Conservation (phyloP, 805 yeast genomes). For the Ogataea trehaloabstinens region DNA sequence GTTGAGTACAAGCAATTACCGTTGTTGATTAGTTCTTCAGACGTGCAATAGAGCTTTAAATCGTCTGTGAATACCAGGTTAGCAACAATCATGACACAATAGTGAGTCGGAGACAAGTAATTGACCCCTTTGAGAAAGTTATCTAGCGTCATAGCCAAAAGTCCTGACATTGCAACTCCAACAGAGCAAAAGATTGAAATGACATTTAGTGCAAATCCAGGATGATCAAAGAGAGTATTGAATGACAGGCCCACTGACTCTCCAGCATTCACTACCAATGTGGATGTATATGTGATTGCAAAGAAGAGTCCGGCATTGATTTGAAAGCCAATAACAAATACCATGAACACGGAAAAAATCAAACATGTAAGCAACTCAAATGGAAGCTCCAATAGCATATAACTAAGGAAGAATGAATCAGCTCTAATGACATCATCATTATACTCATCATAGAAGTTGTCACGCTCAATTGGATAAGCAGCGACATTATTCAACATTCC, state of each 20-base stretch:
- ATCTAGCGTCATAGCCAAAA: conserved; percentile 77
- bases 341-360: conserved; percentile 59
- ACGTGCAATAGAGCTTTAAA: conserved; percentile 48
- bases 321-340: conserved; percentile 72
- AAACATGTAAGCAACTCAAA: conserved; percentile 60
- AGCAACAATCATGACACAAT: conserved; percentile 60
- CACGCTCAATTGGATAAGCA: conserved; percentile 69
- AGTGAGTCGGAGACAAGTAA: conserved; percentile 75
- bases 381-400: conserved; percentile 63
- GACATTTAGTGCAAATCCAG: conserved; percentile 78
- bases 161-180: conserved; percentile 82
- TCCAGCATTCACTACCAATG: conserved; percentile 66
- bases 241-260: conserved; percentile 83
- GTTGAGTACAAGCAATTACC: conserved; percentile 46
- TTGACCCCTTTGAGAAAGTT: conserved; percentile 66
- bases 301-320: conserved; percentile 67
- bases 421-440: conserved; percentile 70
- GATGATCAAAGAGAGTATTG: conserved; percentile 67
- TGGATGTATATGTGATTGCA: conserved; percentile 52
- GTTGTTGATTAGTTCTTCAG: conserved; percentile 26
- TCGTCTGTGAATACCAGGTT: conserved; percentile 54
- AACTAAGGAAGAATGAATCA: conserved; percentile 58
- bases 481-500: conserved; percentile 80
- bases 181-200: conserved; percentile 64
- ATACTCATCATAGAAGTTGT: conserved; percentile 75